These are phyloP conservation scores for Mucor indicus DNA, from an alignment of 371 early-diverging fungal genomes.

Conservation along the genomic window DNA sequence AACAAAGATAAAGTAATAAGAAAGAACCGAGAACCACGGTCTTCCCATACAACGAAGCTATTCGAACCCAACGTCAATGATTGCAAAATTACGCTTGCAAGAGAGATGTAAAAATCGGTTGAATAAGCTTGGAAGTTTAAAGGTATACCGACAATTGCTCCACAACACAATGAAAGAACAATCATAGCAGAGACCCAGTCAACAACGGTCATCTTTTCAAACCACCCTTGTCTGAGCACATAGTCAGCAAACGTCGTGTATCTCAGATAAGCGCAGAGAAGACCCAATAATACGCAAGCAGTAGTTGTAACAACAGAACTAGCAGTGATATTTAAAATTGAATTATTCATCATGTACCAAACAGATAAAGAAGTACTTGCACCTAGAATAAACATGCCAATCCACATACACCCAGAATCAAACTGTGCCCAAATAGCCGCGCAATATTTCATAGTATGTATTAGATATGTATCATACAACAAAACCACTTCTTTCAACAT, in stretches of 20 bases:
- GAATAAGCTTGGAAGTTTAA: no score
- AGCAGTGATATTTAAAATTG: not conserved
- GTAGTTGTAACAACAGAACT: not conserved
- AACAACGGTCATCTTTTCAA: constrained; percentile 36
- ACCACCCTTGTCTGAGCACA: constrained; percentile 12
- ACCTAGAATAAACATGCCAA: constrained; percentile 55
- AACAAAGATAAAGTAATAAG: constrained; percentile 26
- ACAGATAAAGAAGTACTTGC: constrained; percentile 7
- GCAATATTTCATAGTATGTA: constrained; percentile 66
- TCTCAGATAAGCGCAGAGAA: not conserved
- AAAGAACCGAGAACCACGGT: constrained; percentile 60
- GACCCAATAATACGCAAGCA: not conserved
- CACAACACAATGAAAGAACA: constrained; percentile 1
- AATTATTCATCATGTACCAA: not conserved
- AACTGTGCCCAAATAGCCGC: constrained; percentile 92
- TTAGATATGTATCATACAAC: constrained; percentile 62
- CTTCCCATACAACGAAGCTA: constrained; percentile 88
- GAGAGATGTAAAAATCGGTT: constrained; percentile 10
- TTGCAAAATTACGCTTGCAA: constrained; percentile 44
- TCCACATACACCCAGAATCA: constrained; percentile 64
- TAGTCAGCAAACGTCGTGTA: not conserved
- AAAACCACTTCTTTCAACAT: constrained; percentile 36
- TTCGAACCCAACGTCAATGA: constrained; percentile 76
- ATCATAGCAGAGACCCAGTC: constrained; percentile 29
- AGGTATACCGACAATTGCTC: not conserved